Conservation (phyloP, 2,329 filamentous ascomycete species). For the Paraphaeosphaeria minitans region DNA sequence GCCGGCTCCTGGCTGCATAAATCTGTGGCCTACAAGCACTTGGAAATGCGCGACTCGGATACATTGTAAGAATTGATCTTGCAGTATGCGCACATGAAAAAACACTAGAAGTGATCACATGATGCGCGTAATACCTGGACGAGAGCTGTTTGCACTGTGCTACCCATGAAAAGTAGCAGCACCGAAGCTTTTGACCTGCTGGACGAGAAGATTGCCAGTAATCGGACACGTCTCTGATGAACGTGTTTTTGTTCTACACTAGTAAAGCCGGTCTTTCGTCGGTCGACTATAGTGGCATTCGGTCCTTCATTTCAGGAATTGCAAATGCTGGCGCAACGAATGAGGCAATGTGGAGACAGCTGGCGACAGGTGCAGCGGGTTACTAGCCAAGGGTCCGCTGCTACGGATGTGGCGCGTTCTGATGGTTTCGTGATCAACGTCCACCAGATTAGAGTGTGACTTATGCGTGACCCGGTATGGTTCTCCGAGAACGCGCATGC, state of each 20-base stretch:
- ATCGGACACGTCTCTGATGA: not conserved
- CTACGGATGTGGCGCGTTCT: conserved; percentile 4
- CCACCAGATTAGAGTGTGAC: conserved; percentile 2
- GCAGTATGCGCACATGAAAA: too few relatives aligned
- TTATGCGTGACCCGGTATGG: conserved; percentile 8
- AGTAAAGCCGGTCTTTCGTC: not conserved
- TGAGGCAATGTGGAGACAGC: not conserved
- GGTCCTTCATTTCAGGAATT: not conserved
- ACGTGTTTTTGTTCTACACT: not conserved
- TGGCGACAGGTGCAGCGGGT: not conserved
- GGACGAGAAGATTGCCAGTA: not conserved
- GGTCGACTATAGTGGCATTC: not conserved
- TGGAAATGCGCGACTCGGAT: too few relatives aligned
- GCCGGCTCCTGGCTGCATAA: too few relatives aligned
- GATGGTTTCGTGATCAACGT: conserved; percentile 1
- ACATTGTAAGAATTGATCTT: too few relatives aligned
- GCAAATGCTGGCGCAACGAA: conserved; percentile 3
- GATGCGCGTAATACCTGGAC: too few relatives aligned
- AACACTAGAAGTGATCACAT: too few relatives aligned
- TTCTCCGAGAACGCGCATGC: not conserved
- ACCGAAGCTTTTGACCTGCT: too few relatives aligned
- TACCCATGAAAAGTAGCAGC: too few relatives aligned
- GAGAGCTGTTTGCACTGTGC: too few relatives aligned
- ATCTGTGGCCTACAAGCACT: too few relatives aligned
- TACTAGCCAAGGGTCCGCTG: not conserved